Evolutionary conservation across 2,329 filamentous ascomycete species (phyloP).

Genomic region (Eurotiales sp.): DNA sequence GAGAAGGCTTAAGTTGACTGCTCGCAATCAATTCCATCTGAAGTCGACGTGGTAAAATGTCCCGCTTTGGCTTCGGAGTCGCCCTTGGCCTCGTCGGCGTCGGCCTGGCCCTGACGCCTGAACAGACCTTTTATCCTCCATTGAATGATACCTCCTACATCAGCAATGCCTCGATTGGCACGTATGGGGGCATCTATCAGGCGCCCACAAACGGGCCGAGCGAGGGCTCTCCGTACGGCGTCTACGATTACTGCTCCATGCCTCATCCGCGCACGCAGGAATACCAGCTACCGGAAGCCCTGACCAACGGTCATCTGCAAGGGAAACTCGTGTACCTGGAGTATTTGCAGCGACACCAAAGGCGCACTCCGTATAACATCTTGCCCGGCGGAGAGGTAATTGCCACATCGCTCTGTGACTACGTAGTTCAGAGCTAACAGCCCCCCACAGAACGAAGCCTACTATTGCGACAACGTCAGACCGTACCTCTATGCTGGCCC

Average conservation of each 20-base stretch:
- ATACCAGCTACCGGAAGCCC: slow-evolving; percentile 28
- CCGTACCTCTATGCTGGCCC: slow-evolving; percentile 34
- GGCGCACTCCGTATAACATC: slow-evolving; percentile 38
- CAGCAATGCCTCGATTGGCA: slow-evolving; percentile 31
- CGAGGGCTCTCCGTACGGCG: slow-evolving; percentile 22
- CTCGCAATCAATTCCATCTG: background rate
- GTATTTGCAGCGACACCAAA: slow-evolving; percentile 38
- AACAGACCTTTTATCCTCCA: slow-evolving; percentile 33
- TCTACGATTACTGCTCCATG: slow-evolving; percentile 40
- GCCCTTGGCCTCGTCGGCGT: background rate
- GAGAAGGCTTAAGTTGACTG: background rate
- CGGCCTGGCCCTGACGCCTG: slow-evolving; percentile 7
- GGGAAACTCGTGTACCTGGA: slow-evolving; percentile 36
- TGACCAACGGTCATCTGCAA: slow-evolving; percentile 24
- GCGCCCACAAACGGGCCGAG: slow-evolving; percentile 23
- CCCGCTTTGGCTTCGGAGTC: slow-evolving; percentile 10
- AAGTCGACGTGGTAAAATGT: background rate
- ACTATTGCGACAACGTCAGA: slow-evolving; percentile 34
- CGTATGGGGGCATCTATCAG: slow-evolving; percentile 35
- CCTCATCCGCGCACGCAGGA: slow-evolving; percentile 33
- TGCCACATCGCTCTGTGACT: too few relatives aligned
- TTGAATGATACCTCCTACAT: slow-evolving; percentile 38
- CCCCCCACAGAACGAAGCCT: slow-evolving; percentile 30
- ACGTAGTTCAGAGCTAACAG: slow-evolving; percentile 5
- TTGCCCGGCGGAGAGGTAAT: slow-evolving; percentile 37